phyloP scores from a whole-genome alignment of 148 eudicot species.

The Nepenthes mirabilis region DNA sequence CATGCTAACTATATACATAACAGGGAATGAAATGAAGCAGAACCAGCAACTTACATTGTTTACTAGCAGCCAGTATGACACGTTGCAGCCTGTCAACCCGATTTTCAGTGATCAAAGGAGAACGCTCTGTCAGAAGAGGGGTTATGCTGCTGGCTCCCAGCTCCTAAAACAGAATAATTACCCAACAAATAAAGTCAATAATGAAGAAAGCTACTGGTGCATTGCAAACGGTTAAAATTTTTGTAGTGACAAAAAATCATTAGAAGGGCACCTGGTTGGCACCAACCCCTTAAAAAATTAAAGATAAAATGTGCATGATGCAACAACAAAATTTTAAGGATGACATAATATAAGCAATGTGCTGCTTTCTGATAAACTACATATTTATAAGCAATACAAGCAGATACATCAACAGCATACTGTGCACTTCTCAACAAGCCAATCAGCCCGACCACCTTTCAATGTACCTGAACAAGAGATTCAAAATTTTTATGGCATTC shows the following conservation, averaged over 20 bases:
- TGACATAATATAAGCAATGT: too few species aligned
- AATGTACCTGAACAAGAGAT: conserved; percentile 45
- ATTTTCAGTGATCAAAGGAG: conserved; percentile 73
- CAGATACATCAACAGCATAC: conserved; percentile 20
- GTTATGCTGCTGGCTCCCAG: conserved; percentile 85
- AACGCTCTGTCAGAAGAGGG: conserved; percentile 81
- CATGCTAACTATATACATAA: background rate
- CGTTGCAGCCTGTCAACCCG: conserved; percentile 81
- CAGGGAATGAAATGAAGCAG: background rate
- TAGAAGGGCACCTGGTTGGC: too few species aligned
- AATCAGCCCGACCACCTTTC: conserved; percentile 93
- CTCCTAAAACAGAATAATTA: conserved; percentile 34
- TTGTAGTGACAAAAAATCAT: too few species aligned
- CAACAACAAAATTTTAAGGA: background rate
- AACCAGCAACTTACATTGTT: conserved; percentile 49
- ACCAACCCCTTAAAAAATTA: too few species aligned
- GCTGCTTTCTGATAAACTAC: background rate
- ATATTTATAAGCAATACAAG: background rate
- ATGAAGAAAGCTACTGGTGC: background rate
- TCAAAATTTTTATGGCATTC: conserved; percentile 9
- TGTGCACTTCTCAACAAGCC: conserved; percentile 98
- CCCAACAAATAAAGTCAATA: background rate
- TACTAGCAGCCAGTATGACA: conserved; percentile 70
- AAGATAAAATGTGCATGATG: background rate
- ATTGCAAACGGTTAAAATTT: too few species aligned